Base-by-base conservation (phyloP, 148 eudicot genomes). In the Vaccinium vitisidaea region DNA sequence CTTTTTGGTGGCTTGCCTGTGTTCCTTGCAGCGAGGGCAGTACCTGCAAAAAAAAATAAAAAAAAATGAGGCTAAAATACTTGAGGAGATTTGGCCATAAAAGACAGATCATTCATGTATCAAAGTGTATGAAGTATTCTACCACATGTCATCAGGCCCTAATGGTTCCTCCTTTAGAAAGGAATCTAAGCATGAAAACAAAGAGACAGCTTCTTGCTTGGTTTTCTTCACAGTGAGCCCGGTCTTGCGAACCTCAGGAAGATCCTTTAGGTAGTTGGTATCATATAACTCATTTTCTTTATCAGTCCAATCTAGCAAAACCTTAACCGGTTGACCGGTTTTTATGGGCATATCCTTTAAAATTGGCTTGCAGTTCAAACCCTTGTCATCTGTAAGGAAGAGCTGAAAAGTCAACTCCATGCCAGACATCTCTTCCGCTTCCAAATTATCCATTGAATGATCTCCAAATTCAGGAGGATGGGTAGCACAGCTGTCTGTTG, bases 111-210 rank as follows among this genome's bases (percentile, higher is more conserved):
- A 55, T 30, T 19, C 30, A 56, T 8, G 79, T 23, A 74, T 69
- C 48, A 84, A 58, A 81, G 55, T 21, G 43, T 14, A 70, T 10
- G 25, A 61, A 59, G 58, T 84, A 85, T 46, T 83, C 59, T 94
- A 97, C 99, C 99, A 97, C 99, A 97, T 97, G 82, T 97, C 99
- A 88, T 97, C 98, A 27, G 98, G 98, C 80, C 99, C 99, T 78
- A 97, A 91, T 55, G 99, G 99, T 90, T 97, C 99, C 90, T 93
- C 99, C 90, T 95, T 97, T 63, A 95, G 80, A 88, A 97, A 97
- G 56, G 99, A 95, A 53, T 97, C 99, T 87, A 97, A 88, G 85
- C 99, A 97, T 79, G 99, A 95, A 90, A 97, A 97, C 69, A 97
- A 86, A 63, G 98, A 92, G 84, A 93, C 87, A 25, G 98, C 90